Percentiles rank a stretch among this genome's conserved stretches.
phyloP scores from a whole-genome alignment of 192 early-diverging fungal species.

The Coemansia sp. region DNA sequence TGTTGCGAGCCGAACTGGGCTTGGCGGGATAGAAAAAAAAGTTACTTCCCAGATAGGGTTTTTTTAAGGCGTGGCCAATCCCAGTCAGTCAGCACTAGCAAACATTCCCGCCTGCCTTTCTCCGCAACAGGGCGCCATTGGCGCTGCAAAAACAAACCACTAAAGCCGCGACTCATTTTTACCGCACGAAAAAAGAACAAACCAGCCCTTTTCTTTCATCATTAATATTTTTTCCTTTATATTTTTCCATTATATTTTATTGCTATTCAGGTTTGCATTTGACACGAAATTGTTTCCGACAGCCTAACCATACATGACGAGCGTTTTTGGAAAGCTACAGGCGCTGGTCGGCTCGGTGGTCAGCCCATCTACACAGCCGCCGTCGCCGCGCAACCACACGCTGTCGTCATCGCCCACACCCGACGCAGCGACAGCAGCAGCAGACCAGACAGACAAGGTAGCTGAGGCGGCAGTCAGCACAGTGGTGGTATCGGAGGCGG shows the following conservation, averaged over 20 bases:
- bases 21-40: too few relatives aligned
- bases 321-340: conserved; percentile 37
- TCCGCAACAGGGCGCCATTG: too few relatives aligned
- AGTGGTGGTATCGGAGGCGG: neutral
- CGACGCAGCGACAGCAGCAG: neutral
- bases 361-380: conserved; percentile 10
- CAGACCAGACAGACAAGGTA: neutral
- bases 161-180: too few relatives aligned
- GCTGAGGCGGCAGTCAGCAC: neutral
- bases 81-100: too few relatives aligned
- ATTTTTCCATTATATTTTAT: neutral
- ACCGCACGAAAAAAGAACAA: too few relatives aligned
- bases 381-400: neutral
- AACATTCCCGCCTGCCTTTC: too few relatives aligned
- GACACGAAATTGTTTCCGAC: neutral
- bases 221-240: neutral
- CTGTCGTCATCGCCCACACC: conserved; percentile 1
- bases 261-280: neutral
- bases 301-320: conserved; percentile 15
- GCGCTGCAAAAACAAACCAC: too few relatives aligned
- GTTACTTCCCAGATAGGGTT: too few relatives aligned
- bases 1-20: too few relatives aligned
- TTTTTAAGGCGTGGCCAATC: too few relatives aligned
- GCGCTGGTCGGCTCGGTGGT: conserved; percentile 23
- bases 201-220: neutral